Evolutionary conservation across 164 flowering plant species (phyloP).

Genomic region (Aristolochia fimbriata): DNA sequence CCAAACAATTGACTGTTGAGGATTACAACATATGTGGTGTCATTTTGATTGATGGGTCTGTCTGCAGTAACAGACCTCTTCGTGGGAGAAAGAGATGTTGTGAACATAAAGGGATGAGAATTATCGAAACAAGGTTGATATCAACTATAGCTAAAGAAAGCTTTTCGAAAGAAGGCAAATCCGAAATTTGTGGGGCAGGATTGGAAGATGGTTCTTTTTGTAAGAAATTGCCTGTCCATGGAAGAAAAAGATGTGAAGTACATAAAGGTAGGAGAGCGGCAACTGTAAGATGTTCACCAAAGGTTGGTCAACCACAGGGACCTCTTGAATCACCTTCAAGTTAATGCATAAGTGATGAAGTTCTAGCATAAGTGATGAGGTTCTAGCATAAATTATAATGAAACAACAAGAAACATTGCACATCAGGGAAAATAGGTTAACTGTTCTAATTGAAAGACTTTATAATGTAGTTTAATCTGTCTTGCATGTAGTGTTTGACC

Average conservation of each 20-base stretch:
- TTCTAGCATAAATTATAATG: too few relatives aligned
- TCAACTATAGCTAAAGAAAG: neutral
- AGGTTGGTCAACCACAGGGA: too few relatives aligned
- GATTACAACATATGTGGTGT: slow-evolving; percentile 9
- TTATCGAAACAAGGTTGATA: slow-evolving; percentile 1
- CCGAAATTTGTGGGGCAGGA: slow-evolving; percentile 12
- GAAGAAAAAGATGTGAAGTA: slow-evolving; percentile 17
- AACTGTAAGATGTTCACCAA: too few relatives aligned
- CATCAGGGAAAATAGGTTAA: too few relatives aligned
- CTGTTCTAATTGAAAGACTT: too few relatives aligned
- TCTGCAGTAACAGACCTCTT: slow-evolving; percentile 32
- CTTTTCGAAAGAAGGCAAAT: neutral
- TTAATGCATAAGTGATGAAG: too few relatives aligned
- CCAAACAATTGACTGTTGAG: slow-evolving; percentile 1
- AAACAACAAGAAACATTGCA: too few relatives aligned
- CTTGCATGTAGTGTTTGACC: too few relatives aligned
- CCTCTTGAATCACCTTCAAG: too few relatives aligned
- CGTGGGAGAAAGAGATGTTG: slow-evolving; percentile 49
- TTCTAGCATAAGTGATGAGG: too few relatives aligned
- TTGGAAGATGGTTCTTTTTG: slow-evolving; percentile 21
- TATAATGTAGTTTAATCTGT: too few relatives aligned
- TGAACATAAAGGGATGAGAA: slow-evolving; percentile 36
- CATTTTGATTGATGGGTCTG: slow-evolving; percentile 14
- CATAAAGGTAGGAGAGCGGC: slow-evolving; percentile 12
- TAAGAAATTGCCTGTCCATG: slow-evolving; percentile 14